Base-by-base conservation (phyloP, 108 stramenopile species). In the Cyclostephanos invisitatus region DNA sequence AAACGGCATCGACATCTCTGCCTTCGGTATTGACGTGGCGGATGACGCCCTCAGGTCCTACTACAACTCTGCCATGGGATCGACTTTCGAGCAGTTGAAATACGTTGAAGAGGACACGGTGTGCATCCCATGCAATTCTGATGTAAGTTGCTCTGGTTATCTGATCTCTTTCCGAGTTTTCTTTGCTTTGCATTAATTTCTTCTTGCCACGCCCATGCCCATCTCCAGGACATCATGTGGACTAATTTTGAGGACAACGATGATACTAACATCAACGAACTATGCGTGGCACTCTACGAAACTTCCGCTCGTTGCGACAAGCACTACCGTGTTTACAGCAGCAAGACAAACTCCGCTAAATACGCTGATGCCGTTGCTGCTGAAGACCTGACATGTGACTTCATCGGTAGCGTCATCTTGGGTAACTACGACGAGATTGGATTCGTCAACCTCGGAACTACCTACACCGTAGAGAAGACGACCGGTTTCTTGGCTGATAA, bases 381-480 rank as follows among this genome's bases (percentile, higher is more conserved):
- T 2, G 80, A 87, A 67, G 65, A 83, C 8, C 46, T 62, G 0
- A 83, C 87, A 20, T 95, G 94, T 50, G 82, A 69, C 24, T 92
- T 88, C 77, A 91, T 95, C 61, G 67, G 79, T 24, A 86, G 70
- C 58, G 68, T 95, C 17, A 70, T 89, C 22, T 79, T 76, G 44
- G 88, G 90, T 28, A 83, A 78, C 25, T 95, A 92, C 68, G 81
- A 95, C 68, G 91, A 91, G 61, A 72, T 77, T 57, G 93, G 93
- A 6, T 80, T 86, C 22, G 83, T 92, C 40, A 62, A 73, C 36
- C 22, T 85, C 11, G 64, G 69, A 64, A 69, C 58, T n/a, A 54
- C 70, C n/a, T 36, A 64, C 70, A 67, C 64, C 22, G 61, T 64
- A 40, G 32, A 61, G 60, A 10, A 51, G 27, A n/a, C 18, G 2